Evolutionary conservation across 2,329 filamentous ascomycete species (phyloP).

Genomic region (Colletotrichum orbiculare): DNA sequence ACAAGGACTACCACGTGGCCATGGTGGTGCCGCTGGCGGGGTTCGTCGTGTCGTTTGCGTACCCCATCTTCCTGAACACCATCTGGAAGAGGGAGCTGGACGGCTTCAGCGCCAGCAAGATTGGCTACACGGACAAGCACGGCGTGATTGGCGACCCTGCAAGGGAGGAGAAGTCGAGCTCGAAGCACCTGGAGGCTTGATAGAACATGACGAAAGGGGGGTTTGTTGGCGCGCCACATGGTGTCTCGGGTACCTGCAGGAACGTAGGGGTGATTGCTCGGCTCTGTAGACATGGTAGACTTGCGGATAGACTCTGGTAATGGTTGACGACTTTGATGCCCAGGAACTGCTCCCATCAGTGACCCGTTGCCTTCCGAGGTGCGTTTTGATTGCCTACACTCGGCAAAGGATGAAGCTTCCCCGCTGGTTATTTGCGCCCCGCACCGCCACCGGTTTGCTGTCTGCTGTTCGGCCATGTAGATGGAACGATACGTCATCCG

Average conservation of each 20-base stretch:
- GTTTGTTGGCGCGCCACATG: neutral
- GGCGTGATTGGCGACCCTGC: slow-evolving; percentile 28
- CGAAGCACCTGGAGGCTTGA: slow-evolving; percentile 28
- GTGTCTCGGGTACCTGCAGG: slow-evolving; percentile 10
- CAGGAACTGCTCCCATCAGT: too few species aligned
- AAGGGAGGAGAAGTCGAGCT: slow-evolving; percentile 22
- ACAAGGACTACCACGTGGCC: slow-evolving; percentile 50
- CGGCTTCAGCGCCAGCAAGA: slow-evolving; percentile 31
- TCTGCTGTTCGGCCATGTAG: too few species aligned
- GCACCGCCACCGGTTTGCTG: too few species aligned
- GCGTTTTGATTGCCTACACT: too few species aligned
- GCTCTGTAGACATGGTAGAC: too few species aligned
- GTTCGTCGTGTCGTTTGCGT: slow-evolving; percentile 66
- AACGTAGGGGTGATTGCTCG: neutral
- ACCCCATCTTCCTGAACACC: slow-evolving; percentile 69
- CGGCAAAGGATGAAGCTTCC: too few species aligned
- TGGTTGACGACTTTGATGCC: too few species aligned
- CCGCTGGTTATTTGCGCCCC: too few species aligned
- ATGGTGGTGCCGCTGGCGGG: slow-evolving; percentile 75
- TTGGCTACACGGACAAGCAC: slow-evolving; percentile 26
- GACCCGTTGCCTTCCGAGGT: too few species aligned
- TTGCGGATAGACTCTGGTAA: too few species aligned
- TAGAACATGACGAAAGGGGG: neutral
- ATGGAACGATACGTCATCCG: slow-evolving; percentile 17
- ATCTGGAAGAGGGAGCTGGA: slow-evolving; percentile 33